A percentile compares a stretch with the other conserved stretches of the same genome.
Evolutionary conservation across 176 grass and related monocot genomes (phyloP).

Genomic region (Oryza punctata): DNA sequence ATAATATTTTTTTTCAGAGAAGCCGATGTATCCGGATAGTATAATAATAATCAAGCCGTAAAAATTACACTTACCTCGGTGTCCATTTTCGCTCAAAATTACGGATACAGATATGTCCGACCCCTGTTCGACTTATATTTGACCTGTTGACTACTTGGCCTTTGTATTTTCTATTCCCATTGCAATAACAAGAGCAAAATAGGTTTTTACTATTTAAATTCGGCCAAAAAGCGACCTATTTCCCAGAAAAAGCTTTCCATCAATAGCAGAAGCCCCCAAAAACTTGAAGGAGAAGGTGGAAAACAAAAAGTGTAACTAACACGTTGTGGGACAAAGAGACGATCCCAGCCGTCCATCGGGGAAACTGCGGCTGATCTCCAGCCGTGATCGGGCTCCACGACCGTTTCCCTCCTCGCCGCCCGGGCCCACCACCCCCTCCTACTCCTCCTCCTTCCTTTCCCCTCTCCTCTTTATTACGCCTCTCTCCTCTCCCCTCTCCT

Average conservation of each 20-base stretch:
- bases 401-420: background rate
- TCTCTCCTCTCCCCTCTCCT: background rate
- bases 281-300: background rate
- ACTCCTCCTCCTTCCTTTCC: background rate
- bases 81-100: too few species aligned
- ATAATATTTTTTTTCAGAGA: too few species aligned
- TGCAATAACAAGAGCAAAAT: background rate
- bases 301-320: background rate
- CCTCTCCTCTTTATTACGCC: conserved; percentile 5
- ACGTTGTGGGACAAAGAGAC: background rate
- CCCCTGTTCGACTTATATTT: background rate
- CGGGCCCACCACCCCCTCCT: conserved; percentile 25
- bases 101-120: too few species aligned
- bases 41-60: background rate
- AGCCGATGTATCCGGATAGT: background rate
- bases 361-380: background rate
- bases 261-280: conserved; percentile 23
- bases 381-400: background rate
- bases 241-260: conserved; percentile 15
- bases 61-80: background rate
- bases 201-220: background rate
- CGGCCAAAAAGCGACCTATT: background rate
- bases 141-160: background rate
- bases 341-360: conserved; percentile 20
- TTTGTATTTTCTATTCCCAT: background rate